A percentile compares a stretch with the other conserved stretches of the same genome.
phyloP scores from a whole-genome alignment of 2,329 filamentous ascomycete species.

The Amesomyces nigricolor region DNA sequence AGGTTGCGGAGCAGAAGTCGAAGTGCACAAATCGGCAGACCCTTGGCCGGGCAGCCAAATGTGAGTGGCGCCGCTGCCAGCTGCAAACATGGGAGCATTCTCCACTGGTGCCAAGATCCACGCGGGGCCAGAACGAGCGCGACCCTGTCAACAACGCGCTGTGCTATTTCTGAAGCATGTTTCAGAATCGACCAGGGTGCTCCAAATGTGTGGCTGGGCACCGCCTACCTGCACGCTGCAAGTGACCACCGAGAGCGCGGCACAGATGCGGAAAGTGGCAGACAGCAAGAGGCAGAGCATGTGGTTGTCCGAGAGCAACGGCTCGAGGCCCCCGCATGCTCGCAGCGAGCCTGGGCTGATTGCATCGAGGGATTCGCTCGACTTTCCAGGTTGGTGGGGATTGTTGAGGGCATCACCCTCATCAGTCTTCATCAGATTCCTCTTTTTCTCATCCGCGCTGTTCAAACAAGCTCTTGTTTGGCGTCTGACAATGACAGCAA shows the following conservation, averaged over 20 bases:
- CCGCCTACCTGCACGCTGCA: slow-evolving; percentile 11
- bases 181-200: slow-evolving; percentile 26
- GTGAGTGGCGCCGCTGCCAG: slow-evolving; percentile 2
- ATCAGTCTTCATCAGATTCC: no score
- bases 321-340: no score
- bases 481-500: no score
- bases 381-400: no score
- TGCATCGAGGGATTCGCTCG: no score
- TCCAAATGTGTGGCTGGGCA: slow-evolving; percentile 24
- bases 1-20: no score
- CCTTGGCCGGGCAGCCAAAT: neutral
- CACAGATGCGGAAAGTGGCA: slow-evolving; percentile 2
- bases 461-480: neutral
- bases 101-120: slow-evolving; percentile 2
- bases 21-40: no score
- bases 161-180: slow-evolving; percentile 30
- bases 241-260: slow-evolving; percentile 12
- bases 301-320: neutral
- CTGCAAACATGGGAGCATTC: neutral
- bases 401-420: no score
- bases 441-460: neutral
- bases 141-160: slow-evolving; percentile 12
- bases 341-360: no score
- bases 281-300: neutral
- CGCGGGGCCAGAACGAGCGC: slow-evolving; percentile 10